Percentiles rank a stretch among this genome's conserved stretches.
phyloP scores from a whole-genome alignment of 2,329 filamentous ascomycete genomes.

The Aspergillus sp. region DNA sequence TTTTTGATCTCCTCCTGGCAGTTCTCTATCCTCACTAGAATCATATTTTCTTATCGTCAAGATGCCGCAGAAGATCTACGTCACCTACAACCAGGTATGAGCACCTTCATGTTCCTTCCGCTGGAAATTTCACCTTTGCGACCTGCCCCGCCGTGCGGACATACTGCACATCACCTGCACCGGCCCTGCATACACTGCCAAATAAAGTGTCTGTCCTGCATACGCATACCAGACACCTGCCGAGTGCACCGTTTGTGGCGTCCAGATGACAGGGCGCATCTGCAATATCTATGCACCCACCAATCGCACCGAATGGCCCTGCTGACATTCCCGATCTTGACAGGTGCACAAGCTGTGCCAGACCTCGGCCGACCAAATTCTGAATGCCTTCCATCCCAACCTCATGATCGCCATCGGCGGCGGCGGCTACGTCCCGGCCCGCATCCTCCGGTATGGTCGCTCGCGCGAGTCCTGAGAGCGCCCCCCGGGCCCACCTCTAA shows the following conservation, averaged over 20 bases:
- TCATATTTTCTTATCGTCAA: slow-evolving; percentile 33
- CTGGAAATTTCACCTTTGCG: background rate
- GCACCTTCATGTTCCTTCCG: background rate
- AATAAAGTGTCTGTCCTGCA: background rate
- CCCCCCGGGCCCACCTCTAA: background rate
- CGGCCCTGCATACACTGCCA: no score
- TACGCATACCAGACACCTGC: background rate
- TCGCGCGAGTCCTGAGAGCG: background rate
- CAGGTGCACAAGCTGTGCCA: slow-evolving; percentile 98
- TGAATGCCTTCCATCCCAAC: slow-evolving; percentile 83
- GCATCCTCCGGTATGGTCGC: slow-evolving; percentile 72
- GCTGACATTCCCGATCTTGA: slow-evolving; percentile 3
- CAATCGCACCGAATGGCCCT: background rate
- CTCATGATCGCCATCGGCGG: slow-evolving; percentile 99
- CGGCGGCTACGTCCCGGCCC: slow-evolving; percentile 93
- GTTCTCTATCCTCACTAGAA: background rate
- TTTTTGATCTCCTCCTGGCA: background rate
- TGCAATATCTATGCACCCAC: background rate
- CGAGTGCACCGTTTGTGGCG: background rate
- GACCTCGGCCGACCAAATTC: slow-evolving; percentile 74
- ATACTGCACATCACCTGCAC: slow-evolving; percentile 3
- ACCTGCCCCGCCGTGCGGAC: background rate
- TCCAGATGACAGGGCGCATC: background rate
- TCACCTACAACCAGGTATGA: slow-evolving; percentile 87
- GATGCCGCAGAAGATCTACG: slow-evolving; percentile 83